Evolutionary conservation across 306 rosid genomes (phyloP).

Genomic region (Quercus wislizeni): DNA sequence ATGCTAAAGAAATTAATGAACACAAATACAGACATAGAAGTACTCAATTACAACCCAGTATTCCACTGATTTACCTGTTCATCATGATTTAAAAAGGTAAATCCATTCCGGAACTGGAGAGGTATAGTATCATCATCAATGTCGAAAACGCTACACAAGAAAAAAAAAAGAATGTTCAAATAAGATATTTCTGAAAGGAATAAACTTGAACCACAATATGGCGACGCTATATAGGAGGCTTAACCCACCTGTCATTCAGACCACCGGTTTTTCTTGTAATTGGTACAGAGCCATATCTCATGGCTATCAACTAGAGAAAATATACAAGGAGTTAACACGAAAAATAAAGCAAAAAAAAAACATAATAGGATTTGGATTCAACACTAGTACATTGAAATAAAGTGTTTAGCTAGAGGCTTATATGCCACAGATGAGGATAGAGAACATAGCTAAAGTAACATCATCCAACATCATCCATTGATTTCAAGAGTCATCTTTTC

Average conservation of each 20-base stretch:
- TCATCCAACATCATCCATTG: no score
- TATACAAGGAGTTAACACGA: background rate
- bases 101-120: slow-evolving; percentile 74
- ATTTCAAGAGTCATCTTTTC: background rate
- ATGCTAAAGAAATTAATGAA: background rate
- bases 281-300: slow-evolving; percentile 93
- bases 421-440: background rate
- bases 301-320: slow-evolving; percentile 80
- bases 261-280: slow-evolving; percentile 95
- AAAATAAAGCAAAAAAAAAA: background rate
- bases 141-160: slow-evolving; percentile 77
- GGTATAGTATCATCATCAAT: slow-evolving; percentile 79
- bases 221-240: slow-evolving; percentile 10
- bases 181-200: slow-evolving; percentile 1
- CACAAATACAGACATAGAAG: background rate
- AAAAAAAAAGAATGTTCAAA: slow-evolving; percentile 1
- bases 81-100: slow-evolving; percentile 64
- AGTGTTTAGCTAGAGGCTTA: background rate
- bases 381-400: background rate
- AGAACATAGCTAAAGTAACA: background rate
- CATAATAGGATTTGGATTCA: background rate
- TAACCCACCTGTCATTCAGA: slow-evolving; percentile 80
- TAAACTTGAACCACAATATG: background rate
- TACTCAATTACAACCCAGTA: background rate
- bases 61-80: slow-evolving; percentile 57